Evolutionary conservation across 257 asterid genomes (phyloP), one percentile per base, ranked within the genome.

Genomic region (Eucommia ulmoides): DNA sequence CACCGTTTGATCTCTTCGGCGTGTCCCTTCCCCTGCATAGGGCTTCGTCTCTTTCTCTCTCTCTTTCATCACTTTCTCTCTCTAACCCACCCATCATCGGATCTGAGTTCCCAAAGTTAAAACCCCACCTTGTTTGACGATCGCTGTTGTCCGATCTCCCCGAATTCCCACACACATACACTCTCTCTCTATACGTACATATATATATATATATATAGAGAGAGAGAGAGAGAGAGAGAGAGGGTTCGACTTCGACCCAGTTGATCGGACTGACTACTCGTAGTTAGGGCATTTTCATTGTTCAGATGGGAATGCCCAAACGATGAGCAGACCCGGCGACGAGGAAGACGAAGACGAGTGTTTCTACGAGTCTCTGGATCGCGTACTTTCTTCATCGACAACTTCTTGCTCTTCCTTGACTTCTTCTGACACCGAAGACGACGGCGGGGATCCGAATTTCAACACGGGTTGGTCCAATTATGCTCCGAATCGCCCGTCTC

Each of bases 311-410:
- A 53, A 59, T 56, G 47, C 60, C 49, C 33, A 22, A 62, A 75
- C 80, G 62, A 87, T 83, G 93, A 87, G 79, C 82, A 71, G 14
- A 72, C 62, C 80, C 53, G 69, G 68, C 20, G 84, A 71, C 57
- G 84, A 49, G 53, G 87, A 77, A 24, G 80, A 74, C 10, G 82
- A 81, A 41, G 79, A 76, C 49, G 87, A 79, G 54, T 53, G 62
- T 58, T 79, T 76, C 47, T 79, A 84, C 66, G 93, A 81, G 70
- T 76, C 95, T 1, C 70, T 84, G 65, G 93, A 84, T 68, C 86
- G 93, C 24, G 61, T 84, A 10, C 76, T 72, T 15, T 81, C 95
- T 48, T 84, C 95, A 3, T 50, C 84, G 55, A 71, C 76, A 79
- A 77, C 87, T 16, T 81, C 95, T 1, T 79, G 95, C 64, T 81